Evolutionary conservation across 1,139 yeast genomes (phyloP).

Genomic region (Blastobotrys apis): DNA sequence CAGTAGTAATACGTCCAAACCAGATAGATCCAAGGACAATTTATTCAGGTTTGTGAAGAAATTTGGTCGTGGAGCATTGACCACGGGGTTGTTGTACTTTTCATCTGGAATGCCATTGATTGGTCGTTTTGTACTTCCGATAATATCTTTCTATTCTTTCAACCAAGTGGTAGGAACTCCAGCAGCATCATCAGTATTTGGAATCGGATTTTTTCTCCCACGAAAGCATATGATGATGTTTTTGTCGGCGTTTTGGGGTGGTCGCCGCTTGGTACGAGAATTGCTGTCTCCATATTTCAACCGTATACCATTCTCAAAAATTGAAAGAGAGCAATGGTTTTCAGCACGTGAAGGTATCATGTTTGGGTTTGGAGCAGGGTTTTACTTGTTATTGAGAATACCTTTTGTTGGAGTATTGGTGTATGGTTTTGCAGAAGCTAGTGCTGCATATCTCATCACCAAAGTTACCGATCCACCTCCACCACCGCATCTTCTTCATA

Average conservation of each 20-base stretch:
- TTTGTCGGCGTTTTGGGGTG: constrained; percentile 46
- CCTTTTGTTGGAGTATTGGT: constrained; percentile 48
- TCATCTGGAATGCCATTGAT: constrained; percentile 38
- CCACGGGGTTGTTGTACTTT: constrained; percentile 29
- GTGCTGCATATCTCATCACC: constrained; percentile 52
- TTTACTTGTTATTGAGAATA: constrained; percentile 42
- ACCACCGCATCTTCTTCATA: constrained; percentile 21
- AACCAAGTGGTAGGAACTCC: constrained; percentile 47
- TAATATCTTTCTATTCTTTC: constrained; percentile 44
- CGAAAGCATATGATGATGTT: constrained; percentile 38
- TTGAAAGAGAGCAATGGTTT: constrained; percentile 50
- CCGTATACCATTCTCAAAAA: constrained; percentile 43
- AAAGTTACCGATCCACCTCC: constrained; percentile 55
- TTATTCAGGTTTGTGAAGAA: constrained; percentile 20
- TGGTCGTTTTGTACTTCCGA: constrained; percentile 43
- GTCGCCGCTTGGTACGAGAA: constrained; percentile 44
- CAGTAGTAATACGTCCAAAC: background rate
- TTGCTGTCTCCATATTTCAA: constrained; percentile 51
- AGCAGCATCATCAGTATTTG: constrained; percentile 41
- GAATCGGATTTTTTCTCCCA: constrained; percentile 38
- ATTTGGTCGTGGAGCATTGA: constrained; percentile 28
- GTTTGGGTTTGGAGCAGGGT: constrained; percentile 55
- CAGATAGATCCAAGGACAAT: constrained; percentile 9
- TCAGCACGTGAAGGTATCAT: constrained; percentile 54
- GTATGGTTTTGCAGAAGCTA: constrained; percentile 55